Evolutionary conservation across 352 stramenopile species (phyloP), one percentile per base, ranked within the genome.

Genomic region (Pythium pectinolyticum): DNA sequence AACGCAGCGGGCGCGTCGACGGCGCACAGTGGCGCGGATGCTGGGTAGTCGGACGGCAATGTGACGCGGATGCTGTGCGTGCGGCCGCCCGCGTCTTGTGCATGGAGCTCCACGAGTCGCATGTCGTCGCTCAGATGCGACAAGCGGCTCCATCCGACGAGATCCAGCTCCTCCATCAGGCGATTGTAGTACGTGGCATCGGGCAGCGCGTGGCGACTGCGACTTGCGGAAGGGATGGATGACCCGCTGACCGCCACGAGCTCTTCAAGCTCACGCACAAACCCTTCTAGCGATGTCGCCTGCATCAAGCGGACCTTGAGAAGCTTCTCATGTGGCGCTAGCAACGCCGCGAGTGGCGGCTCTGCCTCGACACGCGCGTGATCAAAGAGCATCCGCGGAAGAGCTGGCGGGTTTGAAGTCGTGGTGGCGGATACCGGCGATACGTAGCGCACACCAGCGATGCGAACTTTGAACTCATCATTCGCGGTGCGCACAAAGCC

Each of bases 1-100:
- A 93, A 78, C 14, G 60, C 35, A 20, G 84, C 78, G 0, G 84
- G 82, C 1, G 82, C 80, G 37, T 93, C 84, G 14, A 89, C 82
- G 5, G 57, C 66, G 49, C 72, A 82, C 35, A 45, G 17, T 1
- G 79, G 69, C 31, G 78, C 61, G 34, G 64, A 48, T 22, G 49
- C 5, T 19, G 72, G 71, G 30, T 78, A 87, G 43, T 84, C 69
- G n/a, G 62, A 25, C 12, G 82, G 56, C n/a, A 90, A 46, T 20
- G 64, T 31, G 19, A 90, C 47, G 7, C 70, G 72, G 28, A 91
- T 59, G 25, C 28, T 35, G 47, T 93, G 84, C n/a, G 20, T 65
- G 25, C 84, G 75, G 8, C 72, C 67, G 9, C 56, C 56, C 12
- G 40, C 60, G 56, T 93, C 84, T 10, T 64, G 22, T 0, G 67